These are phyloP conservation scores for Penicillium sp. DNA, from an alignment of 2,329 filamentous ascomycete genomes.

Conservation along the genomic window DNA sequence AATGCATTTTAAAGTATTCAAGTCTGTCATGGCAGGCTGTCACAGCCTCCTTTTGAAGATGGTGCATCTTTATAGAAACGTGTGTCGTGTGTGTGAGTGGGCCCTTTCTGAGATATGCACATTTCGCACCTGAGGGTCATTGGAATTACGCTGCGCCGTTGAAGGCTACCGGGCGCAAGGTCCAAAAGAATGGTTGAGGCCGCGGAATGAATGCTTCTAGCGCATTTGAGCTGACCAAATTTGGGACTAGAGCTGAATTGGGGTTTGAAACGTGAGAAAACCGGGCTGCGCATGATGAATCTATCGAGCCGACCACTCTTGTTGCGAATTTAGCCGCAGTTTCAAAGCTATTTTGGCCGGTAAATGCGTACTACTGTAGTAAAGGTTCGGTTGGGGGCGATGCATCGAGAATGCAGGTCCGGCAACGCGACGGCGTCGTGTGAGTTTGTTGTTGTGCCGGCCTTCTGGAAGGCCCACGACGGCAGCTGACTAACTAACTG, in stretches of 20 bases:
- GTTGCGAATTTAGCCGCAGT: slow-evolving; percentile 7
- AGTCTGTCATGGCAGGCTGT: not conserved
- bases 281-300: not conserved
- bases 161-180: not conserved
- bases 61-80: slow-evolving; percentile 1
- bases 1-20: slow-evolving; percentile 8
- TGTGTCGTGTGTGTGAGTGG: not conserved
- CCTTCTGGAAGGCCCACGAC: slow-evolving; percentile 4
- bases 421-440: not conserved
- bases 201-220: slow-evolving; percentile 2
- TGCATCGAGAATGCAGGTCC: slow-evolving; percentile 10
- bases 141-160: not conserved
- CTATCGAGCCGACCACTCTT: not conserved
- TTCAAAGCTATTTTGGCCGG: not conserved
- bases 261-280: slow-evolving; percentile 1
- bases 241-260: slow-evolving; percentile 4
- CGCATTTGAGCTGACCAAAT: slow-evolving; percentile 11
- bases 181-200: not conserved
- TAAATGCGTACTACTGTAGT: not conserved
- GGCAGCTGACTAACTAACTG: not conserved
- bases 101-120: slow-evolving; percentile 3
- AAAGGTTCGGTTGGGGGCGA: slow-evolving; percentile 7
- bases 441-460: slow-evolving; percentile 3
- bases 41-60: slow-evolving; percentile 9
- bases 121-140: slow-evolving; percentile 1